phyloP scores from a whole-genome alignment of 2,329 filamentous ascomycete species.

The Alternaria sp. region DNA sequence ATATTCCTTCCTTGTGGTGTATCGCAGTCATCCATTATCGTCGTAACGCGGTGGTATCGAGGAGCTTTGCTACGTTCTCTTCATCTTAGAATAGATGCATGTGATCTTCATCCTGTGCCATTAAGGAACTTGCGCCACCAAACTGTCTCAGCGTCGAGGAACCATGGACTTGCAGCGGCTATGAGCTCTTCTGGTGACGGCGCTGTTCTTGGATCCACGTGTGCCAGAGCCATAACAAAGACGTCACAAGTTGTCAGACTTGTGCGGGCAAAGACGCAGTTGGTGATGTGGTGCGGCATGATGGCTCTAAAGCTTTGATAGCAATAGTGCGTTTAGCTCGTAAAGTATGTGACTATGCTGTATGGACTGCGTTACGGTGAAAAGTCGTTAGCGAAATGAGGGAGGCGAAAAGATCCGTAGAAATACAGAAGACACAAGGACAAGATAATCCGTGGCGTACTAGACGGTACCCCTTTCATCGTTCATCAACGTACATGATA shows the following conservation, averaged over 20 bases:
- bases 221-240: constrained; percentile 43
- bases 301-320: background rate
- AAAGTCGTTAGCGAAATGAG: background rate
- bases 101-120: constrained; percentile 57
- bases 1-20: no score
- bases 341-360: background rate
- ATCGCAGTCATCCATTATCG: no score
- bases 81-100: no score
- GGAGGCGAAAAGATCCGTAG: background rate
- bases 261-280: constrained; percentile 43
- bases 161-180: constrained; percentile 45
- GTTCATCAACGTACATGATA: background rate
- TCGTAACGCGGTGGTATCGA: no score
- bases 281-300: constrained; percentile 44
- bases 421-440: background rate
- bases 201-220: constrained; percentile 30
- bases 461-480: background rate
- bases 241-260: constrained; percentile 47
- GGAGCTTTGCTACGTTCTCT: no score
- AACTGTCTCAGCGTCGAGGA: constrained; percentile 45
- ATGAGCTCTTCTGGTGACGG: constrained; percentile 44
- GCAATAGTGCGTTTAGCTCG: background rate
- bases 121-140: constrained; percentile 45
- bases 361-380: background rate
- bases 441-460: background rate